phyloP scores from a whole-genome alignment of 257 asterid species.

The Gynochthodes officinalis region DNA sequence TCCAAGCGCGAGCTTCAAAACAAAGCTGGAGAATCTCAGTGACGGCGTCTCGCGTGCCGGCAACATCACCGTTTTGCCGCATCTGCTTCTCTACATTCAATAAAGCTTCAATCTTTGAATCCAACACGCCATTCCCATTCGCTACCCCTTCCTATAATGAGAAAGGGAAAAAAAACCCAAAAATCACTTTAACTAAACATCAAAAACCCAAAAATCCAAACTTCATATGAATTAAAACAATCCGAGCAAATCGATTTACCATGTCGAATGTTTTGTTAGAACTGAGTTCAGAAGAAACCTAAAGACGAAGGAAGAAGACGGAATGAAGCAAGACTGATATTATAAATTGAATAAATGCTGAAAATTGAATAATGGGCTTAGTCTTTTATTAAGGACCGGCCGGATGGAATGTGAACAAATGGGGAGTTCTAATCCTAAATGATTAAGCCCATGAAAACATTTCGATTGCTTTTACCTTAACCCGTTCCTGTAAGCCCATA shows the following conservation, averaged over 20 bases:
- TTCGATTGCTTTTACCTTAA: too few relatives aligned
- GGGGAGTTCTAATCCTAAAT: too few relatives aligned
- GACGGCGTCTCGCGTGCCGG: slow-evolving; percentile 77
- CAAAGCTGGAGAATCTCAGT: slow-evolving; percentile 85
- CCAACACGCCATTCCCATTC: slow-evolving; percentile 40
- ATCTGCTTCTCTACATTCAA: slow-evolving; percentile 94
- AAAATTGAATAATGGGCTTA: not conserved
- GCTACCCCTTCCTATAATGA: slow-evolving; percentile 62
- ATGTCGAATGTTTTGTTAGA: slow-evolving; percentile 9
- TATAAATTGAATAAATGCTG: not conserved
- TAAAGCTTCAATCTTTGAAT: slow-evolving; percentile 63
- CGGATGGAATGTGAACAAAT: not conserved
- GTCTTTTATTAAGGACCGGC: not conserved
- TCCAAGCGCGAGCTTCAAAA: slow-evolving; percentile 90
- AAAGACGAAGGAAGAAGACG: not conserved
- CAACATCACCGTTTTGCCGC: slow-evolving; percentile 88
- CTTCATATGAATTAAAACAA: not conserved
- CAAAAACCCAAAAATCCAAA: not conserved
- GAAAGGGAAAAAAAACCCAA: slow-evolving; percentile 4
- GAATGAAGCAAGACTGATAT: not conserved
- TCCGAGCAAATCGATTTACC: slow-evolving; percentile 12
- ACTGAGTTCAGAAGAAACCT: slow-evolving; percentile 22
- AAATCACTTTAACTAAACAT: slow-evolving; percentile 7
- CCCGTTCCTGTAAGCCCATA: too few relatives aligned
- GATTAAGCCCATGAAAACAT: too few relatives aligned